Evolutionary conservation across 495 filamentous ascomycete species (phyloP).

Genomic region (Tuber umbilicatum): DNA sequence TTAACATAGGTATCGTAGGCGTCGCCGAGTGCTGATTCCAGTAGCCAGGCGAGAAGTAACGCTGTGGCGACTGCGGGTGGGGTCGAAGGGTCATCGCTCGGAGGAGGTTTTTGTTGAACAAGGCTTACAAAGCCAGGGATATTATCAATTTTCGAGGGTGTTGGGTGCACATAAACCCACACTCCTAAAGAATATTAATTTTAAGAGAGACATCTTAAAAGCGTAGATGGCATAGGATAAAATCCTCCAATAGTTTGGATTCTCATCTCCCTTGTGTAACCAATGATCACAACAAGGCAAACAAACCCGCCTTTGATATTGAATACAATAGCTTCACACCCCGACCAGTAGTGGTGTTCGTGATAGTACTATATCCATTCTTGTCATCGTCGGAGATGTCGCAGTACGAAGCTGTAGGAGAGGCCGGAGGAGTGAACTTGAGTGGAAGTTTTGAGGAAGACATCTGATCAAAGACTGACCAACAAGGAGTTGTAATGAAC

Average conservation of each 20-base stretch:
- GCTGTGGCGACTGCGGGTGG: constrained; percentile 45
- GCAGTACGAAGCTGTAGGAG: constrained; percentile 87
- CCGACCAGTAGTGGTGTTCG: constrained; percentile 66
- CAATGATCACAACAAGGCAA: constrained; percentile 6
- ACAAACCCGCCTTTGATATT: constrained; percentile 74
- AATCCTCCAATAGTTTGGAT: constrained; percentile 4
- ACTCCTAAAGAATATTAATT: neutral
- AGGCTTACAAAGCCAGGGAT: constrained; percentile 94
- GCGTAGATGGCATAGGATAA: constrained; percentile 1
- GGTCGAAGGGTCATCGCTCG: constrained; percentile 43
- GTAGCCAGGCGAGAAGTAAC: constrained; percentile 85
- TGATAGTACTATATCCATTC: constrained; percentile 90
- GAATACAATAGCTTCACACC: constrained; percentile 92
- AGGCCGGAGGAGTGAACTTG: constrained; percentile 46
- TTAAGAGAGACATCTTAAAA: constrained; percentile 21
- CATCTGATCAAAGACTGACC: neutral
- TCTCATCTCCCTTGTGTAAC: constrained; percentile 29
- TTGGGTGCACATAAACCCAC: constrained; percentile 95
- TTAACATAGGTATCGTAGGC: constrained; percentile 86
- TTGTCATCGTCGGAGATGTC: constrained; percentile 86
- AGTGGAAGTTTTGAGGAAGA: constrained; percentile 1
- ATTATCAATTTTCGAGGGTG: constrained; percentile 87
- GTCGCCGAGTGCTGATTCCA: constrained; percentile 80
- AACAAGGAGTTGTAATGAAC: neutral
- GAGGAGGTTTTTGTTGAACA: constrained; percentile 73